Evolutionary conservation across 495 filamentous ascomycete species (phyloP), one percentile per base, ranked within the genome.

Genomic region (Haplographium delicatum): DNA sequence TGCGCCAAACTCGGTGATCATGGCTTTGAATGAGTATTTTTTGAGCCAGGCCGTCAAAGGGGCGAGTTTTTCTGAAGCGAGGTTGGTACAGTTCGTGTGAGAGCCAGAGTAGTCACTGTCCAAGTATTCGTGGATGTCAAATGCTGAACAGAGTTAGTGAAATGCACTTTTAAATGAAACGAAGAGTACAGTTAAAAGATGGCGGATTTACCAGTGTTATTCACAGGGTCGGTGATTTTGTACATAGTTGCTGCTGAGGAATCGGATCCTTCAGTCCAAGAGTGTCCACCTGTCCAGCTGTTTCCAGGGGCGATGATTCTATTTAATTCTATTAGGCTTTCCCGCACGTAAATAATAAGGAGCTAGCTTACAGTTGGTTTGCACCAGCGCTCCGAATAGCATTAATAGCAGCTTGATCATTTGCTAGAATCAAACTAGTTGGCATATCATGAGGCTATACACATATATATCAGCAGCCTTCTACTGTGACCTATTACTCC

Each of bases 111-210:
- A 76, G 47, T 76, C 74, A 34, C 61, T 49, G 51, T 78, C 74
- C 4, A 76, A 65, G 50, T 76, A 76, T 60, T 76, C 72, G 52
- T 76, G 72, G 28, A 78, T 74, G 58, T 78, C 73, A 24, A 78
- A 40, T 2, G 53, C 53, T n/a, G n/a, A n/a, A n/a, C n/a, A n/a
- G 22, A 45, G 9, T 15, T 26, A 11, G 31, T 15, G 25, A 26
- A 33, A 23, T 37, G 15, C 25, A 15, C 8, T 4, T 38, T 30
- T 8, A 25, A 6, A 23, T 7, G 28, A n/a, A n/a, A n/a, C n/a
- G 28, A 33, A 33, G 28, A 33, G 28, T 7, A 33, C 28, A n/a
- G 28, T 7, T 33, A n/a, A 33, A 7, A n/a, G 31, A n/a, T n/a
- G n/a, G n/a, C n/a, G n/a, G n/a, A n/a, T n/a, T n/a, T n/a, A n/a